Percentiles rank a stretch among this genome's conserved stretches.
phyloP scores from a whole-genome alignment of 768 basidiomycete genomes.

The Pluteus cervinus region DNA sequence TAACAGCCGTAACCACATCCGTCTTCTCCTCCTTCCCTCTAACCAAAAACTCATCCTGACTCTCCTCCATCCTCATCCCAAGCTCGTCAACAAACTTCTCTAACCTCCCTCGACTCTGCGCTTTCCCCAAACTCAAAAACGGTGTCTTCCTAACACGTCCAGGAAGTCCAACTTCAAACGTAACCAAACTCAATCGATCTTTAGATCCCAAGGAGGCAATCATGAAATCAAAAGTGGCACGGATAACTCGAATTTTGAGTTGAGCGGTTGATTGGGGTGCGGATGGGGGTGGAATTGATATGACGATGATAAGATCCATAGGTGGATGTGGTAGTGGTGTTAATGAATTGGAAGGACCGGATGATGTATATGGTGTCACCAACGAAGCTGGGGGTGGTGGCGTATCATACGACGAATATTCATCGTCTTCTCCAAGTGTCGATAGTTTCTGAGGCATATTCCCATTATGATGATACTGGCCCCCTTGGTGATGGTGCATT shows the following conservation, averaged over 20 bases:
- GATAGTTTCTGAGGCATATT: constrained; percentile 45
- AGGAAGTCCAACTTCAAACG: constrained; percentile 83
- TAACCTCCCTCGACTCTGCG: constrained; percentile 64
- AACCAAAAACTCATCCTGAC: constrained; percentile 51
- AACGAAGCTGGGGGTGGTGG: constrained; percentile 51
- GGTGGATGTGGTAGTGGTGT: constrained; percentile 80
- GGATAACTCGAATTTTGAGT: constrained; percentile 87
- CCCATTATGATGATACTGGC: constrained; percentile 23
- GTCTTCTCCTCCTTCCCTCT: constrained; percentile 88
- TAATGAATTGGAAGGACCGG: constrained; percentile 75
- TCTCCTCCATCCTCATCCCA: constrained; percentile 34
- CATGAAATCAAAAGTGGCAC: constrained; percentile 81
- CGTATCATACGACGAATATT: constrained; percentile 51
- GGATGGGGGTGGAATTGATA: constrained; percentile 75
- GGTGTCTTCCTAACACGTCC: constrained; percentile 91
- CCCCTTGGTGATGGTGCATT: constrained; percentile 30
- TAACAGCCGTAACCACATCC: constrained; percentile 98
- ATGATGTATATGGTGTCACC: constrained; percentile 66
- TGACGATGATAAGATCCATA: constrained; percentile 87
- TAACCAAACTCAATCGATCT: constrained; percentile 86
- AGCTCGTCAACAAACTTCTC: constrained; percentile 77
- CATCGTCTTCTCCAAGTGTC: constrained; percentile 69
- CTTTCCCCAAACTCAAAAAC: constrained; percentile 69
- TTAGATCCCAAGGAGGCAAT: constrained; percentile 67
- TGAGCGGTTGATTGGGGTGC: constrained; percentile 73